Evolutionary conservation across 345 rosid genomes (phyloP).

Genomic region (Abelmoschus esculentus): DNA sequence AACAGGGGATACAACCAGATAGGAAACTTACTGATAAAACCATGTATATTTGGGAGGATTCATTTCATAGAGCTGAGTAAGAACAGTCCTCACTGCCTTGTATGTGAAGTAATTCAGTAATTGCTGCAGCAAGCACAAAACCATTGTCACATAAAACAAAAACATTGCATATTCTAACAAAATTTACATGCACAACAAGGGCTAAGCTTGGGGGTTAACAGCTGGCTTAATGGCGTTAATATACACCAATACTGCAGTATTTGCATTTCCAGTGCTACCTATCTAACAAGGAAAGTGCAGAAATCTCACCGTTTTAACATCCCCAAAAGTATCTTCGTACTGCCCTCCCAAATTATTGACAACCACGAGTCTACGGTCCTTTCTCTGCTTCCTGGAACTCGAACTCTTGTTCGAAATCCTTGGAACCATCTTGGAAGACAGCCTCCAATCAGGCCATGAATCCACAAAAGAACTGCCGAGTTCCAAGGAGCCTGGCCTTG

Average conservation of each 20-base stretch:
- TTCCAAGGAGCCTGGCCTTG: background rate
- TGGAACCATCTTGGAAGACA: background rate
- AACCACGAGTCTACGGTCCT: background rate
- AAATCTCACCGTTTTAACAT: background rate
- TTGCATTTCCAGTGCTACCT: no score
- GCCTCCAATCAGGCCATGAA: background rate
- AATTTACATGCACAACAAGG: no score
- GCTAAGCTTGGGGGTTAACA: no score
- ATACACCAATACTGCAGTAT: no score
- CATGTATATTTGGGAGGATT: background rate
- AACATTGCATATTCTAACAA: no score
- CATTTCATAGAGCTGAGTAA: background rate
- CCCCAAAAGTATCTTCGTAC: background rate
- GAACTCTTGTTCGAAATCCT: background rate
- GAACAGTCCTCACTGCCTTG: background rate
- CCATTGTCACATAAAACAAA: background rate
- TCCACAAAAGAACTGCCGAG: background rate
- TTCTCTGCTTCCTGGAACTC: background rate
- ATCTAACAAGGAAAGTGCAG: background rate
- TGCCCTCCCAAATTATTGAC: background rate
- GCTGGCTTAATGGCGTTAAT: no score
- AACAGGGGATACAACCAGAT: background rate
- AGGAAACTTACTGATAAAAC: background rate
- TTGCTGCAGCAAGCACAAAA: background rate
- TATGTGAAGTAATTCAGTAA: background rate